Evolutionary conservation across 805 yeast genomes (phyloP), one percentile per base, ranked within the genome.

Genomic region (Zygoascus bituminiphila): DNA sequence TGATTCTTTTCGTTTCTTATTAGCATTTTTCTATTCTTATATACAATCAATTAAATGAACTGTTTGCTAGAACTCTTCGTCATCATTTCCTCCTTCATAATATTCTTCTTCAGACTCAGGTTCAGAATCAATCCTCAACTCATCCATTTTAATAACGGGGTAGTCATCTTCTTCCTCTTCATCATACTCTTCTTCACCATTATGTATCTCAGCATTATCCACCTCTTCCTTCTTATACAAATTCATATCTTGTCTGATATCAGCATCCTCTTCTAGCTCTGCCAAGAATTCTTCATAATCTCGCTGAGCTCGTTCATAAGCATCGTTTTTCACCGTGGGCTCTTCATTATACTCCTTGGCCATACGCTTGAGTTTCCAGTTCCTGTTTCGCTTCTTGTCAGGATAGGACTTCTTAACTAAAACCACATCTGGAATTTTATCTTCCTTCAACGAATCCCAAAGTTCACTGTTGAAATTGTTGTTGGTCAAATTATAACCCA

Each of bases 311-410:
- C 96, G 71, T 84, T 94, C 68, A 86, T 77, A 84, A 85, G 88
- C 59, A 68, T 88, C 95, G 70, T 78, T 80, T 67, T 93, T 62
- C 83, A 78, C 24, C 48, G 87, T 89, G 54, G 79, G 83, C n/a
- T 50, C 57, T 15, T 89, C 97, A 56, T 79, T 78, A 70, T 89
- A 95, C 70, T 93, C 98, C 62, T 76, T 85, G 35, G 98, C 98
- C 96, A 91, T 91, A 76, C 98, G 84, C 81, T 87, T 86, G 68
- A 91, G 80, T 37, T 49, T 50, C 59, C 59, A 56, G 45, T 50
- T 52, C 31, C 56, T 19, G 31, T 44, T 49, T 15, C 48, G 19
- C 20, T 24, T 44, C 45, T 51, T 52, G 21, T 53, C 53, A 17
- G 51, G 51, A 42, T 54, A 53, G 9, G 55, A 52, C 46, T 56